phyloP scores from a whole-genome alignment of 2,329 filamentous ascomycete genomes.

The Pseudogymnoascus sp. region DNA sequence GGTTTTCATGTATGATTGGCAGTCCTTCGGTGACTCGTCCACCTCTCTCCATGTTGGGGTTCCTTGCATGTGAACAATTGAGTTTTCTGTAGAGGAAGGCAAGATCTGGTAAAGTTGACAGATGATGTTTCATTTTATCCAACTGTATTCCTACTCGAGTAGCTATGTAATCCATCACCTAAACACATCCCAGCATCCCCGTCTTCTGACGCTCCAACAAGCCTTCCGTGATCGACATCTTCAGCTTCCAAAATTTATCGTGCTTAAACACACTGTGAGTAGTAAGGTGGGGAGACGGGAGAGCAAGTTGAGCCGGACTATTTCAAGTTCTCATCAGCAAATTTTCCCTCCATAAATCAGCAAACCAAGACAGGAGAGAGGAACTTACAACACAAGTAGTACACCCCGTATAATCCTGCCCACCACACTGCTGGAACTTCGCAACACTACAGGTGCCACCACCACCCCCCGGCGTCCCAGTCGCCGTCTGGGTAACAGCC shows the following conservation, averaged over 20 bases:
- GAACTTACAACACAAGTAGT: slow-evolving; percentile 11
- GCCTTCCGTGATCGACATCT: neutral
- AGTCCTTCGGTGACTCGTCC: too few relatives aligned
- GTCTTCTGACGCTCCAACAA: neutral
- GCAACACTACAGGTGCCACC: slow-evolving; percentile 11
- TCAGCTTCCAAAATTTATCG: neutral
- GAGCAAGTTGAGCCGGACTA: slow-evolving; percentile 9
- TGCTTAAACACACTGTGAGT: slow-evolving; percentile 10
- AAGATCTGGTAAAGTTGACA: neutral
- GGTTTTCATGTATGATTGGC: too few relatives aligned
- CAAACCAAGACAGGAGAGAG: neutral
- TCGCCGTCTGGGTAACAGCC: neutral
- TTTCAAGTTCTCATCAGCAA: neutral
- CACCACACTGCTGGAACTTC: slow-evolving; percentile 16
- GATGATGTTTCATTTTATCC: neutral
- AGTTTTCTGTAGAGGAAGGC: neutral
- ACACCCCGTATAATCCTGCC: slow-evolving; percentile 13
- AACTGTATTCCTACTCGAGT: neutral
- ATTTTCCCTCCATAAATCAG: neutral
- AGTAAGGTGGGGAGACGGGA: slow-evolving; percentile 14
- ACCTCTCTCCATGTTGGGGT: too few relatives aligned
- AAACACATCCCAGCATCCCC: neutral
- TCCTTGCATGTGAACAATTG: too few relatives aligned
- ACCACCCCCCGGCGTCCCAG: neutral
- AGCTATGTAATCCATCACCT: neutral